Conservation (phyloP, 345 rosid genomes). For the Sisymbrium irio region DNA sequence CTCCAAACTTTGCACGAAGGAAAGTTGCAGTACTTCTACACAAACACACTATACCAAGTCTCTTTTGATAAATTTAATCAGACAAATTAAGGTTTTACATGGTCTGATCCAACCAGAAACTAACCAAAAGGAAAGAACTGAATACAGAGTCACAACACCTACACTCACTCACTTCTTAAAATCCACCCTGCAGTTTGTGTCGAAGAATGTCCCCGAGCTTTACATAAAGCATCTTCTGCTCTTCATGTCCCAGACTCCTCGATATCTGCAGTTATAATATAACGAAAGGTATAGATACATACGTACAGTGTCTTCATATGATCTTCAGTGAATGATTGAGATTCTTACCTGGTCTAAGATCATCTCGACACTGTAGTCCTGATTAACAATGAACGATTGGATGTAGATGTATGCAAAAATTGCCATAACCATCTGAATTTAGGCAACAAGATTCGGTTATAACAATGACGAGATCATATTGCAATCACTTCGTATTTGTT, state of each 20-base stretch:
- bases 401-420: constrained; percentile 90
- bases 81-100: neutral
- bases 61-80: constrained; percentile 14
- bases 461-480: neutral
- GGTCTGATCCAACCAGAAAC: constrained; percentile 7
- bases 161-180: neutral
- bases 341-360: constrained; percentile 64
- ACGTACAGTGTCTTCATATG: neutral
- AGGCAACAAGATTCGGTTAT: neutral
- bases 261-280: constrained; percentile 45
- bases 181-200: constrained; percentile 39
- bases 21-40: neutral
- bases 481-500: neutral
- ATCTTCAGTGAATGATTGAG: neutral
- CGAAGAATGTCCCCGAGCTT: constrained; percentile 70
- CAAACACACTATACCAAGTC: neutral
- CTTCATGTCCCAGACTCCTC: constrained; percentile 60
- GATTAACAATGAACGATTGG: constrained; percentile 74
- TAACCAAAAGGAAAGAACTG: constrained; percentile 1
- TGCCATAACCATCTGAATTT: constrained; percentile 84
- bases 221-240: constrained; percentile 56
- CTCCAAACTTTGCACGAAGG: neutral
- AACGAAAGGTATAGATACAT: neutral
- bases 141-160: neutral
- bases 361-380: constrained; percentile 59